A percentile compares a stretch with the other conserved stretches of the same genome.
phyloP scores from a whole-genome alignment of 148 eudicot species.

The Camellia granthamiana region DNA sequence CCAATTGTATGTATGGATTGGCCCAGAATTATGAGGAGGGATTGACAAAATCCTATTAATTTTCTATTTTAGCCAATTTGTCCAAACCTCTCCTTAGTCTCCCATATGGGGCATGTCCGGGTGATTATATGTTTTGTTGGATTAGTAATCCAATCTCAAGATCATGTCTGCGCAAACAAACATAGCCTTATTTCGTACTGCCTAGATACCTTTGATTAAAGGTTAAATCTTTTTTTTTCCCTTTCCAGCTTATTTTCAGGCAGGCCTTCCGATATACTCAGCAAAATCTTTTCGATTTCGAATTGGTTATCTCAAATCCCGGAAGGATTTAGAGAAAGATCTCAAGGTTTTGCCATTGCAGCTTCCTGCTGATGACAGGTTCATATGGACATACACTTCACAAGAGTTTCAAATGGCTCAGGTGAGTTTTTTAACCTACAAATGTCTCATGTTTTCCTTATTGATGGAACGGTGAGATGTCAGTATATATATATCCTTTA shows the following conservation, averaged over 20 bases:
- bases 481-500: background rate
- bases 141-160: too few relatives aligned
- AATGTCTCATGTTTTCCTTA: too few relatives aligned
- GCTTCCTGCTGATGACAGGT: constrained; percentile 49
- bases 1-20: too few relatives aligned
- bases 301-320: constrained; percentile 54
- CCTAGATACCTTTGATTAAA: constrained; percentile 1
- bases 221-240: constrained; percentile 4
- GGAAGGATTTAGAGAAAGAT: constrained; percentile 28
- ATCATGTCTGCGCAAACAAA: too few relatives aligned
- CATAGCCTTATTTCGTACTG: too few relatives aligned
- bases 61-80: too few relatives aligned
- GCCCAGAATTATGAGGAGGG: too few relatives aligned
- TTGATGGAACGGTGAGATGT: too few relatives aligned
- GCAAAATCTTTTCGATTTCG: constrained; percentile 80
- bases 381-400: constrained; percentile 83
- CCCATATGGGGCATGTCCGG: too few relatives aligned
- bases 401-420: constrained; percentile 72
- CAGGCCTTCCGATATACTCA: constrained; percentile 66
- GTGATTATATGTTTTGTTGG: too few relatives aligned
- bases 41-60: too few relatives aligned
- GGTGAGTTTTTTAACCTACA: constrained; percentile 37
- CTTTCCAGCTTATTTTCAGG: constrained; percentile 71
- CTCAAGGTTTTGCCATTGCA: constrained; percentile 21
- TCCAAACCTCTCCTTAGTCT: too few relatives aligned